Evolutionary conservation across 768 basidiomycete genomes (phyloP).

Genomic region (Pleurotus ostreatus): DNA sequence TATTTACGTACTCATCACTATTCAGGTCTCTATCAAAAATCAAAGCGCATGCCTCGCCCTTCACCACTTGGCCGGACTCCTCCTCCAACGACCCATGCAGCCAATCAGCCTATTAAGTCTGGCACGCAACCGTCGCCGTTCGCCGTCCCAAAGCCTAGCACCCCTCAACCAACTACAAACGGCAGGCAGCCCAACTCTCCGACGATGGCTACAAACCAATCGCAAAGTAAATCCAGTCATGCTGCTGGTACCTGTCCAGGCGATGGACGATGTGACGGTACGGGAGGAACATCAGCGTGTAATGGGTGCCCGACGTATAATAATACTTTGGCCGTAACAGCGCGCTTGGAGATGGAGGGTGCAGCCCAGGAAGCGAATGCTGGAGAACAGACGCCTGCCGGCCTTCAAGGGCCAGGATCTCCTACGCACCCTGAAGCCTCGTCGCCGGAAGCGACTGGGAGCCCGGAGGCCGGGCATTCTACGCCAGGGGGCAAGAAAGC

Average conservation of each 20-base stretch:
- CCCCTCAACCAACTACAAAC: neutral
- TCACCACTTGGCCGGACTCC: slow-evolving; percentile 47
- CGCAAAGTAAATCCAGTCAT: slow-evolving; percentile 14
- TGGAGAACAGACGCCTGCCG: neutral
- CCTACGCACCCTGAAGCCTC: slow-evolving; percentile 18
- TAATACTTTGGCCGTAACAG: slow-evolving; percentile 59
- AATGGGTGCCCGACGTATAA: slow-evolving; percentile 97
- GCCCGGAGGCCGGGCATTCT: slow-evolving; percentile 27
- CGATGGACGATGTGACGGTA: slow-evolving; percentile 96
- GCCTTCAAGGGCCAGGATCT: neutral
- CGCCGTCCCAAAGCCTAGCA: slow-evolving; percentile 11
- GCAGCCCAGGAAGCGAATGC: neutral
- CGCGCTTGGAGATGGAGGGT: slow-evolving; percentile 33
- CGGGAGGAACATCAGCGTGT: slow-evolving; percentile 90
- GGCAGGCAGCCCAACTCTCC: slow-evolving; percentile 6
- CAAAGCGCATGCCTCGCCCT: slow-evolving; percentile 72
- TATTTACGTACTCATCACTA: slow-evolving; percentile 8
- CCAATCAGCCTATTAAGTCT: slow-evolving; percentile 14
- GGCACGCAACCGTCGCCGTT: slow-evolving; percentile 18
- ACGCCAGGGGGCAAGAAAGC: slow-evolving; percentile 29
- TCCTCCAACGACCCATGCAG: slow-evolving; percentile 26
- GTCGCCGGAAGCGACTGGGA: slow-evolving; percentile 24
- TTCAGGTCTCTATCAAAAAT: slow-evolving; percentile 83
- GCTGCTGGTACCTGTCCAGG: slow-evolving; percentile 87
- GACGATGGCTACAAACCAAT: neutral